Evolutionary conservation across 306 rosid species (phyloP).

Genomic region (Dryas alaskensis): DNA sequence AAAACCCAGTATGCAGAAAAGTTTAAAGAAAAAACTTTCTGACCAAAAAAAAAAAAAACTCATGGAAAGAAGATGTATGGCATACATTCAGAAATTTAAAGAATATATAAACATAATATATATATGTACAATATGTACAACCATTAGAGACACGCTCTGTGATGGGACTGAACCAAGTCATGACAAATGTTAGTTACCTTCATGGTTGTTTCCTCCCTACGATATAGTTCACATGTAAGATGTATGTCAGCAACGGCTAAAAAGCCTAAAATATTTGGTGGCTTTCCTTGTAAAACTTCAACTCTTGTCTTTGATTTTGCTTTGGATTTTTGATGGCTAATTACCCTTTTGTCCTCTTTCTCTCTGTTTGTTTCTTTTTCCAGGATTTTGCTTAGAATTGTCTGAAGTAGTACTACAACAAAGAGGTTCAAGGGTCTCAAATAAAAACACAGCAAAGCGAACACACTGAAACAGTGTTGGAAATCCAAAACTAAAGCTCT

Average conservation of each 20-base stretch:
- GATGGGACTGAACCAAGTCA: neutral
- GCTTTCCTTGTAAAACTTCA: neutral
- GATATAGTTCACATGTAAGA: neutral
- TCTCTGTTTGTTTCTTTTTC: neutral
- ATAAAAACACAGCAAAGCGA: neutral
- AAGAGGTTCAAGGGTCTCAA: neutral
- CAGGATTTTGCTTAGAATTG: constrained; percentile 16
- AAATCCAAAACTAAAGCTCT: neutral
- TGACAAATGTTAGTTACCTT: constrained; percentile 26
- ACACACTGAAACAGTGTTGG: neutral
- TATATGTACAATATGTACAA: neutral
- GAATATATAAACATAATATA: neutral
- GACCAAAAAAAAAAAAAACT: neutral
- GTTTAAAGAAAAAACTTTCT: too few species aligned
- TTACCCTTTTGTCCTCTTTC: neutral
- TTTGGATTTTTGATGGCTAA: neutral
- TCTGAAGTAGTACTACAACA: neutral
- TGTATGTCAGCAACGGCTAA: neutral
- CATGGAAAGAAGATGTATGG: neutral
- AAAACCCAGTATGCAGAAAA: too few species aligned
- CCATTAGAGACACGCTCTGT: neutral
- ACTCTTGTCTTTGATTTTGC: neutral
- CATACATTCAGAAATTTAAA: neutral
- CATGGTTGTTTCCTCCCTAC: constrained; percentile 26
- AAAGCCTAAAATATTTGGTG: neutral